Percentiles rank a stretch among this genome's conserved stretches.
Conservation (phyloP, 805 yeast genomes). For the Spathaspora arborariae region DNA sequence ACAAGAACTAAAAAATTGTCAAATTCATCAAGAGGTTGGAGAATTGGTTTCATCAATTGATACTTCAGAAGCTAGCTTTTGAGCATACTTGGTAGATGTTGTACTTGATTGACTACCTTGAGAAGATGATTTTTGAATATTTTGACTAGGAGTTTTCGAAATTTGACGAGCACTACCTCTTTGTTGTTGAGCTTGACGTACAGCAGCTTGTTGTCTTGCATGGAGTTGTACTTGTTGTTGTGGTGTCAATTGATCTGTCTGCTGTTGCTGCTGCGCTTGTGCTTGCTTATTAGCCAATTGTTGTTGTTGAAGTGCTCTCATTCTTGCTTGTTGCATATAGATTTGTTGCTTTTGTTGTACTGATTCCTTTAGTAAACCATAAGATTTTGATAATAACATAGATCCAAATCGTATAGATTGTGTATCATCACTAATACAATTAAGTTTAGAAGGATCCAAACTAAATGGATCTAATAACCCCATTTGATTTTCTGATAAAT, state of each 20-base stretch:
- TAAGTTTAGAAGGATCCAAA: constrained; percentile 77
- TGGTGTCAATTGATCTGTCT: constrained; percentile 2
- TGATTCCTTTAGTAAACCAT: constrained; percentile 74
- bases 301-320: constrained; percentile 40
- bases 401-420: constrained; percentile 90
- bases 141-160: constrained; percentile 22
- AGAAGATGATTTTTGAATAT: not conserved
- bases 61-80: constrained; percentile 21
- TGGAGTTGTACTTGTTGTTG: constrained; percentile 2
- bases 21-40: too few relatives aligned
- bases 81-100: constrained; percentile 17
- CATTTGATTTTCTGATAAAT: constrained; percentile 38
- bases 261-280: constrained; percentile 8
- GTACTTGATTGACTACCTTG: constrained; percentile 1
- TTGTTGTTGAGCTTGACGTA: not conserved
- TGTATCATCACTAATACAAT: constrained; percentile 79
- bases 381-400: constrained; percentile 83
- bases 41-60: not conserved
- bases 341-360: constrained; percentile 61
- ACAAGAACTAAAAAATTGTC: not conserved
- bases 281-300: constrained; percentile 19
- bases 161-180: constrained; percentile 2
- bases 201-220: not conserved
- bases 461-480: constrained; percentile 49
- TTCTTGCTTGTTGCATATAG: constrained; percentile 47